Conservation (phyloP, 495 filamentous ascomycete species). For the Penicillium robsamsonii region DNA sequence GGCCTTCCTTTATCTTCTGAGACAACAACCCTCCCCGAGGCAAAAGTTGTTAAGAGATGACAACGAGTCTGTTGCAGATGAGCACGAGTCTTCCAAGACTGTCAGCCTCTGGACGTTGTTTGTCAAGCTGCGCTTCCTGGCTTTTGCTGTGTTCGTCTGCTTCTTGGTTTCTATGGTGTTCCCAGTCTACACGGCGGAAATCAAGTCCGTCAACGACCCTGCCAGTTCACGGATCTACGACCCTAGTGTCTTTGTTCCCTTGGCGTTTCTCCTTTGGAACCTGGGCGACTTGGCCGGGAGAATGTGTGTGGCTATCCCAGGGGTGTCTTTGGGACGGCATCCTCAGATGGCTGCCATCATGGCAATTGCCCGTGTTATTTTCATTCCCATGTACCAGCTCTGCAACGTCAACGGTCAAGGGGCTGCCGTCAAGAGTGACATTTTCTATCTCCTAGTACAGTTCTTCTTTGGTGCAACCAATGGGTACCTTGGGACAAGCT, state of each 20-base stretch:
- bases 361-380: conserved; percentile 59
- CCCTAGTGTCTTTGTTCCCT: conserved; percentile 77
- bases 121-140: conserved; percentile 69
- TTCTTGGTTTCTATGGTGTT: conserved; percentile 90
- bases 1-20: conserved; percentile 60
- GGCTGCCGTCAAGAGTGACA: conserved; percentile 71
- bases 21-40: conserved; percentile 30
- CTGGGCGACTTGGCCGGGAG: conserved; percentile 78
- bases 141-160: conserved; percentile 68
- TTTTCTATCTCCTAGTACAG: conserved; percentile 88
- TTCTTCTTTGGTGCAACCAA: conserved; percentile 79
- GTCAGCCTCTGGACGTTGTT: conserved; percentile 67
- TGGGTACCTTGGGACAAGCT: conserved; percentile 77
- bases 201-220: conserved; percentile 62
- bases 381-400: conserved; percentile 82
- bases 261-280: conserved; percentile 94
- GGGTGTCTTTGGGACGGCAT: conserved; percentile 56
- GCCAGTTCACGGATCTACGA: conserved; percentile 60
- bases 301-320: conserved; percentile 62
- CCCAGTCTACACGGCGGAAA: conserved; percentile 84
- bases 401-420: conserved; percentile 76
- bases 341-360: conserved; percentile 64
- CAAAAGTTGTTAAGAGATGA: conserved; percentile 15
- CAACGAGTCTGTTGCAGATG: conserved; percentile 18
- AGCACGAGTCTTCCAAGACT: conserved; percentile 36